These are phyloP conservation scores for Pulveroboletus sp. DNA, from an alignment of 768 basidiomycete species.

Conservation along the genomic window DNA sequence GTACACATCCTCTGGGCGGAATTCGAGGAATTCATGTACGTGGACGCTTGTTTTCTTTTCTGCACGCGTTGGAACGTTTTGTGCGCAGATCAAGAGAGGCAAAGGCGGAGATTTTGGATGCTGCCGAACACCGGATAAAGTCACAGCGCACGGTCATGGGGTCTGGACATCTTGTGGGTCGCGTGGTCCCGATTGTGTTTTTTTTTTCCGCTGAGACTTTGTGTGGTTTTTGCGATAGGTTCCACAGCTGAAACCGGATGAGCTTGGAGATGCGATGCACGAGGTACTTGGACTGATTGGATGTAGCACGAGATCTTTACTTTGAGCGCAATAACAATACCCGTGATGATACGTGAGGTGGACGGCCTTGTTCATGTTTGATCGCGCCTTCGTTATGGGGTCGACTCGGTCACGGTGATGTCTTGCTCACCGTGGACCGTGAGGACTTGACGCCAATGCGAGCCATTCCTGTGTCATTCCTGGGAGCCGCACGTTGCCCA, in stretches of 20 bases:
- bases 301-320: slow-evolving; percentile 5
- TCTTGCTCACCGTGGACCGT: no score
- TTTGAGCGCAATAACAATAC: slow-evolving; percentile 2
- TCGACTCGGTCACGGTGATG: no score
- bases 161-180: slow-evolving; percentile 29
- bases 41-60: neutral
- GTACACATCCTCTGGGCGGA: slow-evolving; percentile 30
- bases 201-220: neutral
- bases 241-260: slow-evolving; percentile 28
- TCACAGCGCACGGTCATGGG: slow-evolving; percentile 22
- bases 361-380: no score
- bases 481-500: no score
- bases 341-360: no score
- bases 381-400: no score
- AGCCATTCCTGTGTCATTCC: no score
- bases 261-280: slow-evolving; percentile 21
- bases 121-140: slow-evolving; percentile 17
- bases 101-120: slow-evolving; percentile 27
- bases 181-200: neutral
- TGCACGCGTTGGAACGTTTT: neutral
- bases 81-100: slow-evolving; percentile 21
- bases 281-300: slow-evolving; percentile 20
- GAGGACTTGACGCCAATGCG: no score
- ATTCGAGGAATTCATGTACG: slow-evolving; percentile 28
- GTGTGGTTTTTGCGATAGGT: slow-evolving; percentile 11